Percentiles rank a stretch among this genome's conserved stretches.
Conservation (phyloP, 805 yeast genomes). For the Candida saitoana region DNA sequence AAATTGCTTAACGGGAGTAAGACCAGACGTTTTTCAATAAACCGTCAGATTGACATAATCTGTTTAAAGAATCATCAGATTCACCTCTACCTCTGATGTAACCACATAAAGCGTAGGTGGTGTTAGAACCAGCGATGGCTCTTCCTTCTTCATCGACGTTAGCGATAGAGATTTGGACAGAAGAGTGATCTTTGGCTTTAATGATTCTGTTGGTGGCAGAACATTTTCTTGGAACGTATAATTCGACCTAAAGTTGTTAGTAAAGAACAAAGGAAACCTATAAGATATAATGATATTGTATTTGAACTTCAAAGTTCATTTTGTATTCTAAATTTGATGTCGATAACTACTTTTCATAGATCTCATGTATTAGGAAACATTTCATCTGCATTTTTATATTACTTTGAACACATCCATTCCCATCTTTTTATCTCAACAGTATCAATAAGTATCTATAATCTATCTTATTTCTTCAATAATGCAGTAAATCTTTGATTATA, state of each 20-base stretch:
- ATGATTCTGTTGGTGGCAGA: conserved; percentile 99
- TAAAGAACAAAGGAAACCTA: no score
- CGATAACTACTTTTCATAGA: no score
- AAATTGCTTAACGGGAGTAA: conserved; percentile 73
- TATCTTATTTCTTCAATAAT: no score
- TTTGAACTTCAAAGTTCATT: no score
- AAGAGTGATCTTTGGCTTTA: conserved; percentile 99
- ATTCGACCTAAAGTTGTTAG: conserved; percentile 76
- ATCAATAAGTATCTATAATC: no score
- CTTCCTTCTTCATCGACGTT: conserved; percentile 97
- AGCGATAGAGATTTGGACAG: conserved; percentile 98
- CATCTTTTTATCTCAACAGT: no score
- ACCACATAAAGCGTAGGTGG: conserved; percentile 96
- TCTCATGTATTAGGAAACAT: no score
- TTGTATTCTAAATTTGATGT: no score
- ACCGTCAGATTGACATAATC: conserved; percentile 99
- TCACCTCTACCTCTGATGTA: conserved; percentile 99
- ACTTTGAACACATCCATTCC: no score
- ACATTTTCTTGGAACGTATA: conserved; percentile 99
- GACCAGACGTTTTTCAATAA: conserved; percentile 93
- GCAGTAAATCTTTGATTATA: no score
- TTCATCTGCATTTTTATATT: no score
- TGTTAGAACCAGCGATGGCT: conserved; percentile 83
- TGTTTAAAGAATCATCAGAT: conserved; percentile 98
- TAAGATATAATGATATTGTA: no score